Percentiles rank a stretch among this genome's conserved stretches.
Conservation (phyloP, 257 asterid genomes). For the Salvia rosmarinus region DNA sequence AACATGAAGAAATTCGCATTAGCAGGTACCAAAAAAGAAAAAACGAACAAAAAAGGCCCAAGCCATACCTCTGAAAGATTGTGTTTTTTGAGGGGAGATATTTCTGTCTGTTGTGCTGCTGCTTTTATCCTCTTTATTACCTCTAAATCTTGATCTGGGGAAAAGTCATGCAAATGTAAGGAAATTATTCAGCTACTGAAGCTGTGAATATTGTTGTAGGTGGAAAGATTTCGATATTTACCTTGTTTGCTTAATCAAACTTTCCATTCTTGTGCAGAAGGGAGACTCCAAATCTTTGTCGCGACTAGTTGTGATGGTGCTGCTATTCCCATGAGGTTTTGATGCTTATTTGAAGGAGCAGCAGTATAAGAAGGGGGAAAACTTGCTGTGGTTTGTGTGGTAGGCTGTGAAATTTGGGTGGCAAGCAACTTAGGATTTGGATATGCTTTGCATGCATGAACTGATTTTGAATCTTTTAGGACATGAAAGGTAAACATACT, state of each 20-base stretch:
- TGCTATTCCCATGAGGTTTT: conserved; percentile 35
- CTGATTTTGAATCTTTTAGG: conserved; percentile 53
- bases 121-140: conserved; percentile 45
- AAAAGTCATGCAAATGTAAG: conserved; percentile 2
- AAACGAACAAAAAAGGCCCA: not conserved
- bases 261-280: conserved; percentile 47
- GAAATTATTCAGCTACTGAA: not conserved
- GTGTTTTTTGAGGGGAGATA: conserved; percentile 49
- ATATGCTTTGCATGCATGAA: conserved; percentile 62
- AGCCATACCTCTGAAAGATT: conserved; percentile 48
- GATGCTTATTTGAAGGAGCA: conserved; percentile 58
- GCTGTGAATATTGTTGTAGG: not conserved
- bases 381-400: conserved; percentile 33
- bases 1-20: conserved; percentile 6
- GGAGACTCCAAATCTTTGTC: conserved; percentile 22
- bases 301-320: conserved; percentile 18
- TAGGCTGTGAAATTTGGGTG: conserved; percentile 33
- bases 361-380: conserved; percentile 32
- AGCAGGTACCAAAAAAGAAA: not conserved
- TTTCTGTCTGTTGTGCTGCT: conserved; percentile 42
- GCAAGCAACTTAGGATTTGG: conserved; percentile 44
- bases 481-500: conserved; percentile 46
- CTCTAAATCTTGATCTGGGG: conserved; percentile 46
- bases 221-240: conserved; percentile 32
- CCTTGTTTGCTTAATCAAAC: conserved; percentile 68